phyloP scores from a whole-genome alignment of 495 filamentous ascomycete genomes.

The Usnea hakonensis region DNA sequence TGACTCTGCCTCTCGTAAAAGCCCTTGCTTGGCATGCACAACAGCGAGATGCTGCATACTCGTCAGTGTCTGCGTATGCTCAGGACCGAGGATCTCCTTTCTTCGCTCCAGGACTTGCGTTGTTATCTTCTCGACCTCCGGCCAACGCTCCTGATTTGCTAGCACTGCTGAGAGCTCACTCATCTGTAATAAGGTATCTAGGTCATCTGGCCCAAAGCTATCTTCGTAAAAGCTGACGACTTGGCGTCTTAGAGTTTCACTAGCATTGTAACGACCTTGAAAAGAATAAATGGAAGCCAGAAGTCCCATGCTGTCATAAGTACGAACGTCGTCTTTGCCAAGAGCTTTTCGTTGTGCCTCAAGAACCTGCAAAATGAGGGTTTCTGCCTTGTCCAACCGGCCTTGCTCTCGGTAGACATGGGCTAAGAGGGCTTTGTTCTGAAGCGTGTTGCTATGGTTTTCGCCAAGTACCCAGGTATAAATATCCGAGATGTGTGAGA shows the following conservation, averaged over 20 bases:
- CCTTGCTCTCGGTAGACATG: background rate
- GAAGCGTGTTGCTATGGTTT: background rate
- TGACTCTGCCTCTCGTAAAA: background rate
- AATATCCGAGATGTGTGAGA: background rate
- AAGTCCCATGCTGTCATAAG: background rate
- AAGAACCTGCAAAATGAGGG: background rate
- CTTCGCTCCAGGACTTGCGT: background rate
- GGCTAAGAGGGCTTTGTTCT: background rate
- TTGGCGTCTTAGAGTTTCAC: background rate
- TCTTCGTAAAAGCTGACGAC: background rate
- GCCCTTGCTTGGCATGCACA: background rate
- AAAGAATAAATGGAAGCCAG: background rate
- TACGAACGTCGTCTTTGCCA: background rate
- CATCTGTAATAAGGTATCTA: background rate
- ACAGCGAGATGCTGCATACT: background rate
- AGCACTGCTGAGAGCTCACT: background rate
- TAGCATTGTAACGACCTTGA: background rate
- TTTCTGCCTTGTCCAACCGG: background rate
- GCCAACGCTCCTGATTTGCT: background rate
- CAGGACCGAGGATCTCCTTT: background rate
- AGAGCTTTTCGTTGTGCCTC: background rate
- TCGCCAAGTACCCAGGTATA: background rate
- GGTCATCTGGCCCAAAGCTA: background rate
- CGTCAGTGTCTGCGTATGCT: background rate
- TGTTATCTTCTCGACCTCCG: conserved; percentile 1